Evolutionary conservation across 768 basidiomycete species (phyloP).

Genomic region (Hericium erinaceus): DNA sequence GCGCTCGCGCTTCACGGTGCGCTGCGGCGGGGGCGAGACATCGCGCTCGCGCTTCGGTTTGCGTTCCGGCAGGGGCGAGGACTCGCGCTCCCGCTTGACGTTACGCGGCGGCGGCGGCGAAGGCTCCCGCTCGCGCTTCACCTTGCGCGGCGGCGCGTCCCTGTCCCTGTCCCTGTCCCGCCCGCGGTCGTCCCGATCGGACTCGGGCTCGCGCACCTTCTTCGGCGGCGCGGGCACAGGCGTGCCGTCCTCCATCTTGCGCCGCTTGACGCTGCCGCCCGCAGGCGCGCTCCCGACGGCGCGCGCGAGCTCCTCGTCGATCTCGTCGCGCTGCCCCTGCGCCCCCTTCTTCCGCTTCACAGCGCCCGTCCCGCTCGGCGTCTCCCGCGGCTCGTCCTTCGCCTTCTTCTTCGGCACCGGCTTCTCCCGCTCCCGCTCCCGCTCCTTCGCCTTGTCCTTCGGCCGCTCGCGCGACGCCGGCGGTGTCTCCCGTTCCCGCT

Average conservation of each 20-base stretch:
- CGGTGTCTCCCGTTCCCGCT: background rate
- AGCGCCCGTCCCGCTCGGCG: conserved; percentile 1
- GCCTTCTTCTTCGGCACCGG: conserved; percentile 3
- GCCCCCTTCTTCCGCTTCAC: conserved; percentile 19
- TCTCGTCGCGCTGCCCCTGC: conserved; percentile 16
- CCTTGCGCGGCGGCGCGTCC: background rate
- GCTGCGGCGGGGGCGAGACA: conserved; percentile 5
- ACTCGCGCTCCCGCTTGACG: conserved; percentile 12
- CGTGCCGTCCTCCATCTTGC: conserved; percentile 12
- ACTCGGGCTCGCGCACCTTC: conserved; percentile 10
- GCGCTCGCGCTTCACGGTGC: conserved; percentile 28
- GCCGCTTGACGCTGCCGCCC: conserved; percentile 6
- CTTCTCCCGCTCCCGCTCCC: conserved; percentile 12
- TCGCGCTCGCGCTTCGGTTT: conserved; percentile 7
- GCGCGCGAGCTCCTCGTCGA: conserved; percentile 9
- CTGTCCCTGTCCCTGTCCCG: conserved; percentile 6
- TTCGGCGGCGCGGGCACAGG: conserved; percentile 8
- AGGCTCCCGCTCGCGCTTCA: conserved; percentile 11
- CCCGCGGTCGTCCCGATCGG: conserved; percentile 9
- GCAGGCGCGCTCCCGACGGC: background rate
- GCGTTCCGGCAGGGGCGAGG: conserved; percentile 15
- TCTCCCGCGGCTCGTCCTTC: conserved; percentile 6
- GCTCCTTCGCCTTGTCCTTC: conserved; percentile 12
- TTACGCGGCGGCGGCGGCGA: conserved; percentile 7
- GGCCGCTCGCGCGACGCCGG: conserved; percentile 8